Percentiles rank a stretch among this genome's conserved stretches.
Conservation (phyloP, 768 basidiomycete species). For the Agaricus sinodeliciosus region DNA sequence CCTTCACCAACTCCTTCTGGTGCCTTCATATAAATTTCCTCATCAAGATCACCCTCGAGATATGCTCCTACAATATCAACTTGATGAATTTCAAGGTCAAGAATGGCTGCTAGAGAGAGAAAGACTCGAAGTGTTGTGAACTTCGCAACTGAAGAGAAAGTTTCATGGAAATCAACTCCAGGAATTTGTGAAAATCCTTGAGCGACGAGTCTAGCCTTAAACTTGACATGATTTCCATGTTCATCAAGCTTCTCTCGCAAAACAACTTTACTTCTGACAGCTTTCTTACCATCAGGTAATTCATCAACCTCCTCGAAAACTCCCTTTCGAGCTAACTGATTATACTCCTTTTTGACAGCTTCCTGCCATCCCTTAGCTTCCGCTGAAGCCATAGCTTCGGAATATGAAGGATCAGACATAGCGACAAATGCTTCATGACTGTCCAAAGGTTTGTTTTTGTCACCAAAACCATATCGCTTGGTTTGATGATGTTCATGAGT, state of each 20-base stretch:
- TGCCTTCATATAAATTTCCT: slow-evolving; percentile 21
- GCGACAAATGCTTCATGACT: background rate
- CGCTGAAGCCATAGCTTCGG: background rate
- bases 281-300: slow-evolving; percentile 14
- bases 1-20: slow-evolving; percentile 14
- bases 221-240: slow-evolving; percentile 13
- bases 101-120: no score
- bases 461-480: background rate
- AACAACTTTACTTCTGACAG: slow-evolving; percentile 16
- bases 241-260: slow-evolving; percentile 17
- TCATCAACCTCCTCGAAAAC: no score
- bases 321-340: no score
- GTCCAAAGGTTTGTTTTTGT: no score
- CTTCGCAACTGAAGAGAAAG: no score
- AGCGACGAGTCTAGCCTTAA: slow-evolving; percentile 20
- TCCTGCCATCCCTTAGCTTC: slow-evolving; percentile 11
- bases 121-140: no score
- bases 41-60: no score
- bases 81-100: no score
- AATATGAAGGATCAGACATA: background rate
- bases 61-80: no score
- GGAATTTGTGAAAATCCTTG: slow-evolving; percentile 20
- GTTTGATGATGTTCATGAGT: background rate
- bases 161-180: slow-evolving; percentile 31
- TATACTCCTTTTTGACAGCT: no score